These are phyloP conservation scores for Petunia secreta DNA, from an alignment of 257 asterid genomes.

Conservation along the genomic window DNA sequence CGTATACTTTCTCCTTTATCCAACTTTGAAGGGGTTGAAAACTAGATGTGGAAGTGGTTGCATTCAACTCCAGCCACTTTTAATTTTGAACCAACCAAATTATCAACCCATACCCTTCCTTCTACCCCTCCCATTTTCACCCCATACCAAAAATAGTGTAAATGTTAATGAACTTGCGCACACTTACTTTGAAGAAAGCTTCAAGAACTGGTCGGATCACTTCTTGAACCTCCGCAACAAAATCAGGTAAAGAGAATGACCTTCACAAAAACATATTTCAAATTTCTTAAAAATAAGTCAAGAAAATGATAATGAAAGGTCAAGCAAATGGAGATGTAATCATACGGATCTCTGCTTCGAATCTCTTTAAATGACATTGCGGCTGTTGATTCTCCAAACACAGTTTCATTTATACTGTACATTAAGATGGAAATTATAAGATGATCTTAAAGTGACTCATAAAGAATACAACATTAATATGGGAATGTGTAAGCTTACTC, in stretches of 20 bases:
- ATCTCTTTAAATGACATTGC: constrained; percentile 97
- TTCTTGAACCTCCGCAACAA: constrained; percentile 95
- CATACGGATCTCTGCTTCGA: constrained; percentile 93
- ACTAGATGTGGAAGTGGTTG: background rate
- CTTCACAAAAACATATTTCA: constrained; percentile 39
- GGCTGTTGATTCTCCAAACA: constrained; percentile 91
- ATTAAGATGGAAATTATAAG: constrained; percentile 32
- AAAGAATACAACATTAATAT: constrained; percentile 4
- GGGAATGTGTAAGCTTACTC: constrained; percentile 54
- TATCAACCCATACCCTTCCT: constrained; percentile 5
- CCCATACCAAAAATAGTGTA: constrained; percentile 13
- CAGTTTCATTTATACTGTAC: constrained; percentile 84
- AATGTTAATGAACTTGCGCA: constrained; percentile 27
- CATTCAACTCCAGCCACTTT: background rate
- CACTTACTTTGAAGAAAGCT: constrained; percentile 85
- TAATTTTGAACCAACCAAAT: constrained; percentile 3
- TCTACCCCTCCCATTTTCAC: background rate
- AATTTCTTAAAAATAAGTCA: constrained; percentile 24
- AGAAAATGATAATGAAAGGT: background rate
- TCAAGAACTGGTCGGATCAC: constrained; percentile 83
- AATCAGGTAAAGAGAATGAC: constrained; percentile 88
- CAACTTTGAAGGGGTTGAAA: constrained; percentile 10
- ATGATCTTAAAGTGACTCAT: constrained; percentile 8
- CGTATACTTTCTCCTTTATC: background rate
- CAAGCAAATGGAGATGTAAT: constrained; percentile 25